Base-by-base conservation (phyloP, 2,329 filamentous ascomycete species). In the Cytospora paraplurivora region DNA sequence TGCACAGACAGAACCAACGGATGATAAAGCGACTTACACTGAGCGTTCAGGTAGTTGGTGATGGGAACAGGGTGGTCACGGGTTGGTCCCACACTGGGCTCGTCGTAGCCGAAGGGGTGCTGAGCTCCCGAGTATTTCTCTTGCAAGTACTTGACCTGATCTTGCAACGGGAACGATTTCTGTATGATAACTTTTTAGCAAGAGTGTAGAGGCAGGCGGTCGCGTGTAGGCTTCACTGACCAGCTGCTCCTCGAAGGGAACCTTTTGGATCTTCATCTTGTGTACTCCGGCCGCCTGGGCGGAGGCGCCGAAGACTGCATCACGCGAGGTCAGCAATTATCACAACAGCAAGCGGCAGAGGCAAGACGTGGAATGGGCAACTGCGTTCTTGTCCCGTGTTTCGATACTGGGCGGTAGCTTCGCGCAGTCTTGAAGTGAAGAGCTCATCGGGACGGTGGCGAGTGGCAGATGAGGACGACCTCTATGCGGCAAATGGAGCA, bases 251-350 rank as follows among this genome's bases (percentile, higher is more conserved):
- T 88, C 85, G 65, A 99, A 83, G 70, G 95, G 90, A 67, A 98
- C 82, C 89, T 99, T 99, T 86, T 97, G 91, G 74, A 99, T 89
- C 85, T 96, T 95, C 86, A 97, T 89, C 85, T 92, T 96, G 87
- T 98, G 92, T 70, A 97, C 84, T 73, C 88, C 92, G 71, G 92
- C 94, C 57, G 64, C 64, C 75, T 91, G 85, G 76, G 90, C 90
- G 76, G 89, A 88, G 82, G 91, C 90, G 62, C 64, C 64, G 41
- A 66, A 12, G 37, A 66, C 64, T 66, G 51, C 49, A 58, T 62
- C 53, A 64, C 61, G 34, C 27, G 47, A 54, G 17, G 50, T 66
- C 47, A 66, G 64, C 33, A 21, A 41, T 21, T 74, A 93, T 84
- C 83, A 96, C 87, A 82, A 88, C 84, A 73, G 88, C 88, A 49